Base-by-base conservation (phyloP, 164 flowering plant genomes). In the Protea cynaroides region DNA sequence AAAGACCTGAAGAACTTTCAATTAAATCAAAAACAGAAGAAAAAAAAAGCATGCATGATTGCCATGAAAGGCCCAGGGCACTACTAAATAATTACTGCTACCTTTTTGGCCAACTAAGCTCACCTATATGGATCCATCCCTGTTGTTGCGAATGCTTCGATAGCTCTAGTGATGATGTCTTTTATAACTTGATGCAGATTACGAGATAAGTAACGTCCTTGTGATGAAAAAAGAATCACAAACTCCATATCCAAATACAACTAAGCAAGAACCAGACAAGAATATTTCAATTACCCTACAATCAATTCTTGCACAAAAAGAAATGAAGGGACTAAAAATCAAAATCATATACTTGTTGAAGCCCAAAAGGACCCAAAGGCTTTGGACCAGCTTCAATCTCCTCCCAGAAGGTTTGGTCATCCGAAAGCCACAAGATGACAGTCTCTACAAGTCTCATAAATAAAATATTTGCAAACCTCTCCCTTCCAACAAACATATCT, bases 401-500 rank as follows among this genome's bases (percentile, higher is more conserved):
- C 73, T 95, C 99, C 99, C 99, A 95, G 69, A 95, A 95, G 74
- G 79, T 79, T 70, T 95, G 96, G 68, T 95, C 99, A 43, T 84
- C 87, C 43, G 98, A 90, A 70, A 95, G 86, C 89, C 89, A 95
- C 50, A 95, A 64, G 75, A 95, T 87, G 64, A 92, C 92, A 22
- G 99, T 92, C 74, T 95, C 99, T 61, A 97, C 90, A 14, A 95
- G 86, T 73, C 92, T 86, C 96, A 95, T 95, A 72, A 95, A 72
- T 24, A 95, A 78, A 60, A 90, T 63, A 18, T 95, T 90, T 17
- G 87, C 90, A 83, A 88, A 95, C 66, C 99, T 81, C 75, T 90
- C 97, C 72, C 97, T 81, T 58, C 99, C 99, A 23, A 85, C 90
- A 79, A 95, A 92, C 94, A 95, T 87, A 50, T 92, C 97, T 8